Evolutionary conservation across 2,329 filamentous ascomycete species (phyloP), one percentile per base, ranked within the genome.

Genomic region (Diaporthe capsici): DNA sequence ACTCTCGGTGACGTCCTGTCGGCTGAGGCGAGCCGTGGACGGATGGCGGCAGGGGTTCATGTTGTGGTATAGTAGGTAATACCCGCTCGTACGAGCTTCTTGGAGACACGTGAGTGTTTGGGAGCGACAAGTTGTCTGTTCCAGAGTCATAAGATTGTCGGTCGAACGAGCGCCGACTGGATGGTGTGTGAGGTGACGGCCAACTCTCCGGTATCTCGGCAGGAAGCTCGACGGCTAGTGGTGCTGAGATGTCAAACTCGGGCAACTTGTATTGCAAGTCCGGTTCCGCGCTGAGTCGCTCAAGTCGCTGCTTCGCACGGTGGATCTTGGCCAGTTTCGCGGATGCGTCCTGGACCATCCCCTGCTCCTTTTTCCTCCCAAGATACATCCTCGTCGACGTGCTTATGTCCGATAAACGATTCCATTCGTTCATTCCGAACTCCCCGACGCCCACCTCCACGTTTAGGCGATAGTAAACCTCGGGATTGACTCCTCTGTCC

Each of bases 381-480:
- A 99, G 90, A 82, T 98, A 99, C 78, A 93, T 91, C 79, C 94
- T 91, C 0, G 97, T 99, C 82, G 93, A 93, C 20, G 95, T 98
- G 86, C 95, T 98, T 85, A 99, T 98, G 71, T 98, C 96, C 37
- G 94, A 93, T n/a, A 98, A 87, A 4, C 96, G 92, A 80, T 95
- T 91, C 97, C 97, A 99, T 83, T 98, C 97, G 82, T 98, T 99
- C 95, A 99, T 98, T 71, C 94, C 96, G 83, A 98, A 98, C 82
- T 98, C 97, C 72, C 96, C 96, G 4, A 98, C 96, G 1, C 96
- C 97, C 22, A 98, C 93, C 82, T 98, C 96, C 55, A 98, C 97
- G 78, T 99, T 99, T n/a, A 98, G 88, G 10, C 97, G 94, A 83
- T 95, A 98, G 86, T 99, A 99, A 83, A 97, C 95, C 75, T 98